Conservation (phyloP, 2,329 filamentous ascomycete species). For the Penicillium brevicompactum region DNA sequence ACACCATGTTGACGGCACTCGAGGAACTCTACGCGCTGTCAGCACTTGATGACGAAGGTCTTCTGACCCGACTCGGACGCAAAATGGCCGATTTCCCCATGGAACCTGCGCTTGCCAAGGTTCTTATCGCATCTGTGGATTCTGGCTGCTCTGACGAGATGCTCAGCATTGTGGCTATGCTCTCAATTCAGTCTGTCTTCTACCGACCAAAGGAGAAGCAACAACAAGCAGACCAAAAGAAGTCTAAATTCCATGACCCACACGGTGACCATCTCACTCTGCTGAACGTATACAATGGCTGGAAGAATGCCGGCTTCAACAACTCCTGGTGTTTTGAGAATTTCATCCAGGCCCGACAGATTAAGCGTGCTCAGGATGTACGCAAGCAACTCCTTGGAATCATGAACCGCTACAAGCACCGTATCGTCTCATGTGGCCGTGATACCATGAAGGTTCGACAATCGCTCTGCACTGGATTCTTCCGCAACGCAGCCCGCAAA, state of each 20-base stretch:
- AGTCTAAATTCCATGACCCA: conserved; percentile 94
- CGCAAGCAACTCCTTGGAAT: conserved; percentile 89
- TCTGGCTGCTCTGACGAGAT: conserved; percentile 91
- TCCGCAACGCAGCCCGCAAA: conserved; percentile 91
- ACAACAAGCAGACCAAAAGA: conserved; percentile 93
- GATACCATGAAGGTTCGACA: conserved; percentile 86
- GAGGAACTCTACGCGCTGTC: conserved; percentile 93
- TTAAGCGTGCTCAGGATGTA: conserved; percentile 88
- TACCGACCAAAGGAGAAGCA: conserved; percentile 98
- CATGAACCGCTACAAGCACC: conserved; percentile 87
- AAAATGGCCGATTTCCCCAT: conserved; percentile 99
- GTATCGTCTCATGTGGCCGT: conserved; percentile 79
- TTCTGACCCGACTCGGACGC: conserved; percentile 85
- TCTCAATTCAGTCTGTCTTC: conserved; percentile 83
- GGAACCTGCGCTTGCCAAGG: conserved; percentile 89
- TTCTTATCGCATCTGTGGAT: conserved; percentile 83
- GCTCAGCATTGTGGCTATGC: conserved; percentile 91
- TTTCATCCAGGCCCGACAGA: conserved; percentile 89
- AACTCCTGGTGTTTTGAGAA: conserved; percentile 97
- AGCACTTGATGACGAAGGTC: conserved; percentile 90
- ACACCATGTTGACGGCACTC: conserved; percentile 94
- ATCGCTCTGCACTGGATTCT: conserved; percentile 90
- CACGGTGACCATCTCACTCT: conserved; percentile 92
- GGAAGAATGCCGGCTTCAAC: conserved; percentile 81
- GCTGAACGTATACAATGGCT: conserved; percentile 96